Evolutionary conservation across 2,329 filamentous ascomycete genomes (phyloP).

Genomic region (Scedosporium boydii): DNA sequence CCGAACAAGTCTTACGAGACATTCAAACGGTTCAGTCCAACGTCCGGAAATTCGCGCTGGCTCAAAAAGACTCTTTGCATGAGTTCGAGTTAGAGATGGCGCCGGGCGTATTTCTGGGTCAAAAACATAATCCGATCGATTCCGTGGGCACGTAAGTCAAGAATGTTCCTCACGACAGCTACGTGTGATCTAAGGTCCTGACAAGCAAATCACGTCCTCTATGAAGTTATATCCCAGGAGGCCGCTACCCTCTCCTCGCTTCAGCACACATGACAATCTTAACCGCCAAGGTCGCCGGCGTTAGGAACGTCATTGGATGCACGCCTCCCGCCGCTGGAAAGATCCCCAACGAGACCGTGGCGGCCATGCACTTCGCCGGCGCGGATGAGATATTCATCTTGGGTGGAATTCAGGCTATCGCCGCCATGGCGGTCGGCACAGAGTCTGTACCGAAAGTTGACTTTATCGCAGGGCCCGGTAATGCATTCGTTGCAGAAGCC

Average conservation of each 20-base stretch:
- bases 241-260: constrained; percentile 42
- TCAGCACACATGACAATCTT: constrained; percentile 46
- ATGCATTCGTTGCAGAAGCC: constrained; percentile 44
- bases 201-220: constrained; percentile 5
- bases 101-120: constrained; percentile 39
- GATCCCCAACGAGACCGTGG: constrained; percentile 37
- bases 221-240: constrained; percentile 36
- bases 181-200: constrained; percentile 8
- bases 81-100: constrained; percentile 43
- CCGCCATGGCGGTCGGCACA: constrained; percentile 41
- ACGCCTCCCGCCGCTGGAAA: constrained; percentile 40
- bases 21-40: constrained; percentile 16
- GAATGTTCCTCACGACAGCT: too few relatives aligned
- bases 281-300: constrained; percentile 43
- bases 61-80: constrained; percentile 18
- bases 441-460: constrained; percentile 37
- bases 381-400: constrained; percentile 38
- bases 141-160: constrained; percentile 29
- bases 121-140: constrained; percentile 38
- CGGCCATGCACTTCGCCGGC: constrained; percentile 29
- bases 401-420: constrained; percentile 42
- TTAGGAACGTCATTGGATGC: constrained; percentile 37
- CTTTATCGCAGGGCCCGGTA: constrained; percentile 43
- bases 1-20: constrained; percentile 29
- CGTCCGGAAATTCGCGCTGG: constrained; percentile 13